Base-by-base conservation (phyloP, 164 flowering plant genomes). In the Brasenia schreberi region DNA sequence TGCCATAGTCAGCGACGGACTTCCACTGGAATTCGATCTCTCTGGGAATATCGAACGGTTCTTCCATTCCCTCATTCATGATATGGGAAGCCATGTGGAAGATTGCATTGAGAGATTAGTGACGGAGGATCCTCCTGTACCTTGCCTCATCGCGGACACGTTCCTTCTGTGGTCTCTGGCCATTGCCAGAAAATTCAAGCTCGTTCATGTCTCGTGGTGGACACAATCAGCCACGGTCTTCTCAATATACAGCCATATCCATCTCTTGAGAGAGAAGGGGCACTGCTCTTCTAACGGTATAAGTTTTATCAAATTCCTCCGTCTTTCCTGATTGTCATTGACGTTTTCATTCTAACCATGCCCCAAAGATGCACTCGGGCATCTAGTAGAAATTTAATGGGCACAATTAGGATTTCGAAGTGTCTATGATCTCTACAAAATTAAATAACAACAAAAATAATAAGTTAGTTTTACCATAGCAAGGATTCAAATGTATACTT, bases 151-250 rank as follows among this genome's bases (percentile, higher is more conserved):
- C 11, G 90, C 95, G 0, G 98, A 90, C 67, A 86, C 97, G 0
- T 92, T 87, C 82, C 86, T 81, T 43, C 89, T 84, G 1, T 92
- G 96, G 92, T 83, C 88, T 0, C 80, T 88, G 4, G 68, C 66
- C 64, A 64, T 93, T 12, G 90, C 94, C 0, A 77, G 74, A 76
- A 88, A 85, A 76, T 83, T 80, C 45, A 79, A 76, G 4, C 74
- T 93, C 43, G 19, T 79, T 0, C 67, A 80, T 61, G 81, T 83
- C 18, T 90, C 97, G 0, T 92, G 85, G 64, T 92, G 98, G 98
- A 88, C 96, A 0, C 93, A 92, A 68, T 85, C 96, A 0, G 93
- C 96, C 59, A 72, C 89, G 65, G 92, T 84, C 12, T 86, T 82
- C 60, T 68, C 84, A 0, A 70, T 89, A 53, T 89, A 89, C 74